These are phyloP conservation scores for Hemerocallis citrina DNA, from an alignment of 106 monocot species.

Conservation along the genomic window DNA sequence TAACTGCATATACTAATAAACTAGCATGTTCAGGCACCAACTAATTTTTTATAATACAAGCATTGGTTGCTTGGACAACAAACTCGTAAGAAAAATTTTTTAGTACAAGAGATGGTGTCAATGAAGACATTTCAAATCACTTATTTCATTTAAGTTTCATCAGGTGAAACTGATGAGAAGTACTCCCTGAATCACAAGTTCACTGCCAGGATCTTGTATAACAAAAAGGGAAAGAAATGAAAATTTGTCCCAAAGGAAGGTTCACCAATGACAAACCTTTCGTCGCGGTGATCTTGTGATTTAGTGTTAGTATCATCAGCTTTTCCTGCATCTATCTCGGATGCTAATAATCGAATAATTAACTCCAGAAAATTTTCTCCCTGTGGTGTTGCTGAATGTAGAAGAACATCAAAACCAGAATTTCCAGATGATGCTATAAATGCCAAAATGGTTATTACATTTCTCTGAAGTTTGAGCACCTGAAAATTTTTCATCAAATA, in stretches of 20 bases:
- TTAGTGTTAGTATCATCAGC: not conserved
- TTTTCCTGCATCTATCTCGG: slow-evolving; percentile 30
- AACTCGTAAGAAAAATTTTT: too few species aligned
- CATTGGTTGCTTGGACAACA: too few species aligned
- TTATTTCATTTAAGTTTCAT: too few species aligned
- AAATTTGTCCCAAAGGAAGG: not conserved
- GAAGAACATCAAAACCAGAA: slow-evolving; percentile 60
- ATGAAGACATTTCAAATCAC: too few species aligned
- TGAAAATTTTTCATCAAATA: slow-evolving; percentile 14
- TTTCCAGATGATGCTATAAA: slow-evolving; percentile 71
- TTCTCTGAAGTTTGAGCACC: slow-evolving; percentile 57
- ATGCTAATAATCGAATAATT: slow-evolving; percentile 52
- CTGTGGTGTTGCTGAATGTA: slow-evolving; percentile 26
- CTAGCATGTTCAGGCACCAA: too few species aligned
- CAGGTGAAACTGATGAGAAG: too few species aligned
- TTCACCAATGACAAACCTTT: slow-evolving; percentile 32
- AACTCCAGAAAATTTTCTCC: slow-evolving; percentile 62
- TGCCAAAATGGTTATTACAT: slow-evolving; percentile 58
- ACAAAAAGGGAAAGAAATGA: not conserved
- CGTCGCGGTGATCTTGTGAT: slow-evolving; percentile 28
- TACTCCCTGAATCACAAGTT: too few species aligned
- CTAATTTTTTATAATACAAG: too few species aligned
- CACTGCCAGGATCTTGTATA: too few species aligned
- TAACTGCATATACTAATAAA: too few species aligned
- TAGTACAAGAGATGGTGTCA: too few species aligned